phyloP scores from a whole-genome alignment of 306 rosid genomes.

The Dicorynia guianensis region DNA sequence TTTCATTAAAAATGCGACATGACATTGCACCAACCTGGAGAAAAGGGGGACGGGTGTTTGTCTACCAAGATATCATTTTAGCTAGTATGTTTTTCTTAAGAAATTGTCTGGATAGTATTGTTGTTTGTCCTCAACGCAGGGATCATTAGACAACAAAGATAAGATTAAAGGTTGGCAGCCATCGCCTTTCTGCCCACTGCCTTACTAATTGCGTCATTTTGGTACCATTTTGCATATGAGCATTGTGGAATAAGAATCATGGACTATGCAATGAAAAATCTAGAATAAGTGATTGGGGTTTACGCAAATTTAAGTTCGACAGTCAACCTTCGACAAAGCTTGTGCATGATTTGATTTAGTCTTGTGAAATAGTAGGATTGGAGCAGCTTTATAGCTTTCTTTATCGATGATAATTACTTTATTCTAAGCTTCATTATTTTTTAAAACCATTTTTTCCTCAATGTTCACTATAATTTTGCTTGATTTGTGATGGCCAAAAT shows the following conservation, averaged over 20 bases:
- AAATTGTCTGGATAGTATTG: neutral
- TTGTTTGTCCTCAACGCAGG: neutral
- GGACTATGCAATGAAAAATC: neutral
- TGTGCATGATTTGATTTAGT: neutral
- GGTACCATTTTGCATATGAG: conserved; percentile 19
- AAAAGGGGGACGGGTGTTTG: neutral
- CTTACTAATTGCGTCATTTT: neutral
- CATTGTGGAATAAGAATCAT: neutral
- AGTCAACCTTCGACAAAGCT: neutral
- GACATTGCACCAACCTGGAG: conserved; percentile 9
- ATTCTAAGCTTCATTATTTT: neutral
- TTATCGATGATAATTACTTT: neutral
- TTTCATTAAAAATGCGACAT: conserved; percentile 3
- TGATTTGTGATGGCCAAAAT: conserved; percentile 76
- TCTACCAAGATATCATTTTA: neutral
- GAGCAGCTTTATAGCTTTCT: neutral
- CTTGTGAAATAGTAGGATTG: neutral
- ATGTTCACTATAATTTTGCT: conserved; percentile 3
- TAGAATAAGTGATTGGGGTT: too few relatives aligned
- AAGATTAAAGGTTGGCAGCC: neutral
- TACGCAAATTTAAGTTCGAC: too few relatives aligned
- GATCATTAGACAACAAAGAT: conserved; percentile 1
- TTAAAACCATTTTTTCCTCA: conserved; percentile 8
- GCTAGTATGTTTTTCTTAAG: neutral
- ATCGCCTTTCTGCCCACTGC: neutral